Percentiles rank a stretch among this genome's conserved stretches.
phyloP scores from a whole-genome alignment of 1,284 basidiomycete genomes.

The Boletus holoroseus region DNA sequence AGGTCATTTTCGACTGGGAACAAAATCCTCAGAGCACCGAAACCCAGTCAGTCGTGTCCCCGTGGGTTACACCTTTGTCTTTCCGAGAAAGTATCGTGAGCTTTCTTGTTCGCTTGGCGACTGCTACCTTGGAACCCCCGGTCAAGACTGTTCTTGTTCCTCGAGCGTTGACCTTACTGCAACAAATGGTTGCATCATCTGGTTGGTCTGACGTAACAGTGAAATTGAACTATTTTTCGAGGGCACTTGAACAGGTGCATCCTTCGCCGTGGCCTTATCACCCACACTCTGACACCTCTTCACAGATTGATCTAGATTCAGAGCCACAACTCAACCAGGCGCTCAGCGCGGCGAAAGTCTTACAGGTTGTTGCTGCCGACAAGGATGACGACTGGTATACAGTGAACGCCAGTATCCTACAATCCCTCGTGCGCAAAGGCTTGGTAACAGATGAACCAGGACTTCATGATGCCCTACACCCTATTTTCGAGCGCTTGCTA shows the following conservation, averaged over 20 bases:
- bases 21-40: conserved; percentile 47
- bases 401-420: conserved; percentile 74
- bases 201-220: conserved; percentile 95
- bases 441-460: conserved; percentile 69
- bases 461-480: conserved; percentile 76
- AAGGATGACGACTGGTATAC: conserved; percentile 84
- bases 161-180: conserved; percentile 77
- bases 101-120: conserved; percentile 85
- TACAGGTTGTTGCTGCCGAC: conserved; percentile 81
- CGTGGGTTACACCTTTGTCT: conserved; percentile 73
- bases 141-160: conserved; percentile 62
- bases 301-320: conserved; percentile 65
- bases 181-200: conserved; percentile 72
- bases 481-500: conserved; percentile 84
- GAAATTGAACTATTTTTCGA: conserved; percentile 84
- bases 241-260: conserved; percentile 74
- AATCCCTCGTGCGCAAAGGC: conserved; percentile 87
- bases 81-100: conserved; percentile 90
- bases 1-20: conserved; percentile 88
- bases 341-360: conserved; percentile 82
- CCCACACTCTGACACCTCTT: conserved; percentile 19
- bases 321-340: conserved; percentile 68
- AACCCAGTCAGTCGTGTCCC: conserved; percentile 22
- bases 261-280: not conserved
- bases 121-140: conserved; percentile 66